A percentile compares a stretch with the other conserved stretches of the same genome.
Conservation (phyloP, 192 early-diverging fungal genomes). For the Jimgerdemannia flammicorona region DNA sequence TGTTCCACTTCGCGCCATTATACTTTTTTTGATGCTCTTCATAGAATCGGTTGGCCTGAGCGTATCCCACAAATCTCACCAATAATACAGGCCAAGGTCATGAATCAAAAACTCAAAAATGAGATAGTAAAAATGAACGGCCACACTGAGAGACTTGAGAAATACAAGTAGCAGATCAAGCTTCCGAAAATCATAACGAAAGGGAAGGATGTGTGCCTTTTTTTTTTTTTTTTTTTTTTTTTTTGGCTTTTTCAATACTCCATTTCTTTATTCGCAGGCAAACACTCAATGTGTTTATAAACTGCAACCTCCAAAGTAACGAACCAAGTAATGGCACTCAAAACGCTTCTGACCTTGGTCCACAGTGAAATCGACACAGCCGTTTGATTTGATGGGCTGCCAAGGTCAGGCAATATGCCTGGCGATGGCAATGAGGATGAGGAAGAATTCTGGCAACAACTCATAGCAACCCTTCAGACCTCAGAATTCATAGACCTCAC, state of each 20-base stretch:
- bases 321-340: neutral
- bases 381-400: neutral
- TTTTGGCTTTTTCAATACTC: too few species aligned
- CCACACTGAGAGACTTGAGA: slow-evolving; percentile 12
- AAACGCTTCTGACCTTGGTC: neutral
- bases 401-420: too few species aligned
- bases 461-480: too few species aligned
- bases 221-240: too few species aligned
- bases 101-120: slow-evolving; percentile 34
- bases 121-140: slow-evolving; percentile 21
- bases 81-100: slow-evolving; percentile 30
- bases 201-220: neutral
- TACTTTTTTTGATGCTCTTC: neutral
- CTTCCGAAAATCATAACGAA: slow-evolving; percentile 10
- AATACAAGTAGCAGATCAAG: slow-evolving; percentile 25
- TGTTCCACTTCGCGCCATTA: slow-evolving; percentile 4
- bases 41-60: too few species aligned
- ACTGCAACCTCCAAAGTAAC: neutral
- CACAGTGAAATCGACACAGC: neutral
- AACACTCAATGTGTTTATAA: too few species aligned
- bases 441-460: too few species aligned
- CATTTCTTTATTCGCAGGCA: too few species aligned
- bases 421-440: too few species aligned
- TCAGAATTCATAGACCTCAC: too few species aligned
- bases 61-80: neutral